phyloP scores from a whole-genome alignment of 306 rosid genomes.

The Vigna nakashimae region DNA sequence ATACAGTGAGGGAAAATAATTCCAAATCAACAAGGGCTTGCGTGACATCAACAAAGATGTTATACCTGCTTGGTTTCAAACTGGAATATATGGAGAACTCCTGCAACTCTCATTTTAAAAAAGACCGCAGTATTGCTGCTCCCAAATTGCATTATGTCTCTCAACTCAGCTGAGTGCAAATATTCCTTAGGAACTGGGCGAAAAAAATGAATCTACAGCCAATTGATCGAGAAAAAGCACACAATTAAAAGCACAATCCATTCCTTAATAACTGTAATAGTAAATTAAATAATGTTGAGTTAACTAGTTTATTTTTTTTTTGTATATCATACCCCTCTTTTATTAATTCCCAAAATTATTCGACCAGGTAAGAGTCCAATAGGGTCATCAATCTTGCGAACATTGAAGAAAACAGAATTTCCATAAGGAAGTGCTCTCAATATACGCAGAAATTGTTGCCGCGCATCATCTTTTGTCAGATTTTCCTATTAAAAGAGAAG shows the following conservation, averaged over 20 bases:
- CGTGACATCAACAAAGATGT: constrained; percentile 10
- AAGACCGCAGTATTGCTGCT: constrained; percentile 97
- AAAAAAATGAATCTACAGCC: constrained; percentile 84
- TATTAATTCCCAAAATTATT: constrained; percentile 92
- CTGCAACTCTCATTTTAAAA: constrained; percentile 98
- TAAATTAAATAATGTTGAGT: not conserved
- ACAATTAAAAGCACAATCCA: constrained; percentile 31
- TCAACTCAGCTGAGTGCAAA: constrained; percentile 93
- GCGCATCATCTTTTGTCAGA: constrained; percentile 89
- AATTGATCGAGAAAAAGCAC: constrained; percentile 44
- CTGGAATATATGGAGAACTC: constrained; percentile 97
- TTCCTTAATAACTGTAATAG: not conserved
- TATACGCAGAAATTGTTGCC: constrained; percentile 90
- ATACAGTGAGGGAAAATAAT: constrained; percentile 19
- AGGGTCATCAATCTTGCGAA: constrained; percentile 99
- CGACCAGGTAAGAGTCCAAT: constrained; percentile 94
- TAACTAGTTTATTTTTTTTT: not conserved
- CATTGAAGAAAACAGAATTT: constrained; percentile 88
- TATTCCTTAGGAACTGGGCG: constrained; percentile 99
- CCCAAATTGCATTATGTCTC: constrained; percentile 99
- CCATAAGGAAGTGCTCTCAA: constrained; percentile 95
- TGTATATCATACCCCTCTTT: constrained; percentile 83
- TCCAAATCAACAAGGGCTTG: constrained; percentile 16
- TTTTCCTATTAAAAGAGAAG: constrained; percentile 62
- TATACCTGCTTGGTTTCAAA: constrained; percentile 97